These are phyloP conservation scores for Penicillium cataractarum DNA, from an alignment of 495 filamentous ascomycete genomes.

Conservation along the genomic window DNA sequence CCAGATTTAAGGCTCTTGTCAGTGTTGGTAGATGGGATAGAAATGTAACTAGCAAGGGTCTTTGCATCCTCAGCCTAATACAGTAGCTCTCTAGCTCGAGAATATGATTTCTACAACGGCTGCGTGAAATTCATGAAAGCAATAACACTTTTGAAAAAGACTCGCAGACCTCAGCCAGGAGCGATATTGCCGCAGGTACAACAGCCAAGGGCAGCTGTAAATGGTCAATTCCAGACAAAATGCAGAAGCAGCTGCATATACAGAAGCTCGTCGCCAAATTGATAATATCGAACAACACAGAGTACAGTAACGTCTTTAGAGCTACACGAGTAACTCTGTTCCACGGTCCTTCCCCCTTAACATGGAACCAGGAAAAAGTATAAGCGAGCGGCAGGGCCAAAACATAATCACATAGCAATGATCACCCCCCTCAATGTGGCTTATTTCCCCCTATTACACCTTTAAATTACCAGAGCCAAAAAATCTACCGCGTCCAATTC, in stretches of 20 bases:
- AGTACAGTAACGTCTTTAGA: not conserved
- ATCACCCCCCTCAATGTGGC: not conserved
- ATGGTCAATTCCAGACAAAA: too few relatives aligned
- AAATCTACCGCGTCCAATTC: not conserved
- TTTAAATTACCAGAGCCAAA: not conserved
- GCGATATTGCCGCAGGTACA: too few relatives aligned
- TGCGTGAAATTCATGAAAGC: too few relatives aligned
- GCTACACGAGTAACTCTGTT: not conserved
- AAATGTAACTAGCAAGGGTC: conserved; percentile 2
- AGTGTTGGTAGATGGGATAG: not conserved
- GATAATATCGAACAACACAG: too few relatives aligned
- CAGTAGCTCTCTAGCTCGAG: too few relatives aligned
- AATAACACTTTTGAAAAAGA: too few relatives aligned
- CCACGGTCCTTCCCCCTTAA: too few relatives aligned
- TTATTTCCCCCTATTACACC: not conserved
- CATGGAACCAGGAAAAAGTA: not conserved
- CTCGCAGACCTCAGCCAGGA: too few relatives aligned
- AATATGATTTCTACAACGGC: too few relatives aligned
- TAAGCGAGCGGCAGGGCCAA: not conserved
- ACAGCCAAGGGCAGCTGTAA: too few relatives aligned
- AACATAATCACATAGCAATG: not conserved
- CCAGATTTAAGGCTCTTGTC: not conserved
- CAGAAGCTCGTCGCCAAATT: too few relatives aligned
- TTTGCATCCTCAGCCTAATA: not conserved
- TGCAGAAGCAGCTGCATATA: too few relatives aligned